Evolutionary conservation across 257 asterid species (phyloP).

Genomic region (Misopates orontium): DNA sequence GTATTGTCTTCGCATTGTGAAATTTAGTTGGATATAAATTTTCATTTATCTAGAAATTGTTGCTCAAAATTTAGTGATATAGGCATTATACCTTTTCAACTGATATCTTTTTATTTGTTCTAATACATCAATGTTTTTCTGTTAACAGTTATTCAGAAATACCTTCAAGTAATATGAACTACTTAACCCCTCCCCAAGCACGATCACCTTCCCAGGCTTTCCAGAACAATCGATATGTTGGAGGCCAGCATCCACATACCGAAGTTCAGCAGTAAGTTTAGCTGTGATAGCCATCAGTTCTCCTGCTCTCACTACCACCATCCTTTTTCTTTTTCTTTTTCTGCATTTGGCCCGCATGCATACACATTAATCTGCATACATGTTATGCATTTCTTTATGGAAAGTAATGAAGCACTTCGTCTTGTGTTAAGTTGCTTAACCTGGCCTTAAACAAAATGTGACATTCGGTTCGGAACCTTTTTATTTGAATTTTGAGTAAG

Average conservation of each 20-base stretch:
- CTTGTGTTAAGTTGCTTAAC: neutral
- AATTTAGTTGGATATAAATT: neutral
- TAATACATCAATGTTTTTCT: slow-evolving; percentile 22
- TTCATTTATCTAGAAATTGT: neutral
- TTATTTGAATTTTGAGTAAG: neutral
- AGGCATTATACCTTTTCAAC: slow-evolving; percentile 4
- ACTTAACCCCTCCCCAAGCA: slow-evolving; percentile 40
- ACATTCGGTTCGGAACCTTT: neutral
- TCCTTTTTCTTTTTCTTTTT: neutral
- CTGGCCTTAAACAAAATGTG: slow-evolving; percentile 4
- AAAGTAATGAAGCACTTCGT: neutral
- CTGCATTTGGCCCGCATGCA: neutral
- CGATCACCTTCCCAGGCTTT: slow-evolving; percentile 40
- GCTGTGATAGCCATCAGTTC: neutral
- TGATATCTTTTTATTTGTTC: slow-evolving; percentile 6
- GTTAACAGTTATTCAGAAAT: slow-evolving; percentile 39
- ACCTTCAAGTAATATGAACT: slow-evolving; percentile 36
- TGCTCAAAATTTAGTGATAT: neutral
- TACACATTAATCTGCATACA: neutral
- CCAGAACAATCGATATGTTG: slow-evolving; percentile 42
- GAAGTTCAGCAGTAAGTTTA: slow-evolving; percentile 56
- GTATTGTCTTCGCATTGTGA: slow-evolving; percentile 17
- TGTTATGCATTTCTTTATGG: neutral
- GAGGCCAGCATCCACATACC: slow-evolving; percentile 39
- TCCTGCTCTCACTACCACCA: neutral